Conservation (phyloP, 139 green algal species). For the Chlorella sp. region DNA sequence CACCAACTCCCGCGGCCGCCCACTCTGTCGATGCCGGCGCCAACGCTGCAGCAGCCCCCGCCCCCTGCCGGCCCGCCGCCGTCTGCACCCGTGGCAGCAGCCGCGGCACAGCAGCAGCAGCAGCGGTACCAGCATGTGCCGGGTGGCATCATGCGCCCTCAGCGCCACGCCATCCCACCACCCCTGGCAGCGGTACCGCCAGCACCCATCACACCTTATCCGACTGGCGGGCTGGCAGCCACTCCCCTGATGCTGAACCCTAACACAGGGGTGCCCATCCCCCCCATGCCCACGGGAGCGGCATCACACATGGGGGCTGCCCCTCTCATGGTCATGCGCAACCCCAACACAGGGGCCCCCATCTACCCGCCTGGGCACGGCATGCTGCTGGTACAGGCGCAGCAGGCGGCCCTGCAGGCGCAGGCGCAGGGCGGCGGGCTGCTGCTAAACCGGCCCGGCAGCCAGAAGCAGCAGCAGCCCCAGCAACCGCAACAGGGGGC, state of each 20-base stretch:
- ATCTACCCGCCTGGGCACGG: slow-evolving; percentile 7
- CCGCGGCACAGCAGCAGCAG: not conserved
- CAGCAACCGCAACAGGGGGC: slow-evolving; percentile 4
- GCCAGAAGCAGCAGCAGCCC: not conserved
- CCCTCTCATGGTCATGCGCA: not conserved
- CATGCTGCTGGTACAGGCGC: slow-evolving; percentile 3
- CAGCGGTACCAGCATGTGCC: not conserved
- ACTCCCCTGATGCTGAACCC: not conserved
- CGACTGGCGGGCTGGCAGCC: not conserved
- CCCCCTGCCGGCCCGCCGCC: not conserved
- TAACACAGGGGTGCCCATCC: slow-evolving; percentile 25
- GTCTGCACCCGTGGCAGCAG: not conserved
- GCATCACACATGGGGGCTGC: too few relatives aligned
- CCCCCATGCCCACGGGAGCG: not conserved
- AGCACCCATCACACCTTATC: not conserved
- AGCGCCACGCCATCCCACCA: not conserved
- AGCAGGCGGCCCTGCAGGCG: not conserved
- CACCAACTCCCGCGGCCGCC: not conserved
- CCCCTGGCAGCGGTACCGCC: not conserved
- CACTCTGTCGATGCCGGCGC: not conserved
- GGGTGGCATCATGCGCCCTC: not conserved
- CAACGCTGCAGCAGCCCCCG: not conserved
- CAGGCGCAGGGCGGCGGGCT: not conserved
- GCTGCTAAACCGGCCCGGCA: not conserved
- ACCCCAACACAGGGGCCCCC: slow-evolving; percentile 18